Conservation (phyloP, 768 basidiomycete genomes). For the Coprinopsis sp. region DNA sequence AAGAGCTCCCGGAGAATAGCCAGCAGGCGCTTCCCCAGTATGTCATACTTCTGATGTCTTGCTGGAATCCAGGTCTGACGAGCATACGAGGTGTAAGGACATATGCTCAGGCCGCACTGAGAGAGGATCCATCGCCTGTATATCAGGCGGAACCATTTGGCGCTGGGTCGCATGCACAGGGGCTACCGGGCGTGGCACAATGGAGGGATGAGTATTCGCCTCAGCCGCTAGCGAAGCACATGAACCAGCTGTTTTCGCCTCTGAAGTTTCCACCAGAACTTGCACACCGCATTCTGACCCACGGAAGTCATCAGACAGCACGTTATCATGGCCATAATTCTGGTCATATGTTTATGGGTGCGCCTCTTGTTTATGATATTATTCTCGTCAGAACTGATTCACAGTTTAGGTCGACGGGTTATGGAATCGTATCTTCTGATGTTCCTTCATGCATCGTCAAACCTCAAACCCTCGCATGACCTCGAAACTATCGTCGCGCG, state of each 20-base stretch:
- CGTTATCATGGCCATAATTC: constrained; percentile 62
- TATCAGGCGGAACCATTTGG: background rate
- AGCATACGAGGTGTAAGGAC: background rate
- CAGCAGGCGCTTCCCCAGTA: constrained; percentile 1
- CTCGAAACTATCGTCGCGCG: constrained; percentile 52
- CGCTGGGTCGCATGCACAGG: background rate
- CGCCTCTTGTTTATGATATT: constrained; percentile 17
- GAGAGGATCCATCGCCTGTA: background rate
- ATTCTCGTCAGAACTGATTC: background rate
- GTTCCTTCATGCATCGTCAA: constrained; percentile 56
- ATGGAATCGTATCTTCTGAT: constrained; percentile 72
- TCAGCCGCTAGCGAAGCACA: constrained; percentile 42
- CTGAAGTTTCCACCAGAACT: constrained; percentile 68
- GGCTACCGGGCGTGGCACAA: constrained; percentile 7
- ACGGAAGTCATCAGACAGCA: constrained; percentile 68
- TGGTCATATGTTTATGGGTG: constrained; percentile 69
- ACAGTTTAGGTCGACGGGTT: constrained; percentile 61
- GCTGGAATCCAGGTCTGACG: background rate
- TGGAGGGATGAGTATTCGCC: constrained; percentile 11
- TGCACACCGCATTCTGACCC: constrained; percentile 71
- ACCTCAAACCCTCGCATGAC: constrained; percentile 45
- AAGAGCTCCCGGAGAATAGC: background rate
- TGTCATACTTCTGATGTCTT: background rate
- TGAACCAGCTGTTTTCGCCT: constrained; percentile 58
- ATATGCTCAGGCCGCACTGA: background rate